Base-by-base conservation (phyloP, 2,329 filamentous ascomycete species). In the Monilinia aucupariae region DNA sequence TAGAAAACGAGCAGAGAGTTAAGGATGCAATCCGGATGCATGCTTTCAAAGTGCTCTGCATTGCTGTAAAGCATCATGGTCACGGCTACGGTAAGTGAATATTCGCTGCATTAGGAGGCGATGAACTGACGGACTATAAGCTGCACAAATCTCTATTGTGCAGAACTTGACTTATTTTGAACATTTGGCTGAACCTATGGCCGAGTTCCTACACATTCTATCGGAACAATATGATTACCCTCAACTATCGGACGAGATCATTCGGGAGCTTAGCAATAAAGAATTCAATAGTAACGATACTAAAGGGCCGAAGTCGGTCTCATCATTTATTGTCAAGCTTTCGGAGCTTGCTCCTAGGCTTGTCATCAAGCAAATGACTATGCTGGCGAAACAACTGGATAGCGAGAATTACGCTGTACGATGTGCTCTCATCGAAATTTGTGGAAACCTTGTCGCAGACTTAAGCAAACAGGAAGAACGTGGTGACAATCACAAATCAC, bases 101-200 rank as follows among this genome's bases (percentile, higher is more conserved):
- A 15, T n/a, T 22, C 43, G 32, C 55, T 22, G 12, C 51, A 27
- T 27, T 15, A 48, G 17, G 34, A n/a, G 22, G 17, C n/a, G 74
- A 77, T 30, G 7, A 30, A 50, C 59, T 61, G 50, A 62, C 43
- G 34, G 41, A 0, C 37, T 48, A 10, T n/a, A 71, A 96, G 91
- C 90, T 59, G 94, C 94, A 1, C 94, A 99, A 81, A 97, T 96
- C 54, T 96, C 92, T 52, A 96, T 99, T 71, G 92, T 97, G 61
- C 94, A 99, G 75, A 97, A 94, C 73, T 78, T 99, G 68, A 96
- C 94, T 6, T 99, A 99, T 75, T 99, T 97, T 71, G 94, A 99
- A 77, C 94, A 99, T 76, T 79, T 99, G n/a, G 93, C 94, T 0
- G 94, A 99, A 73, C 94, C 94, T 1, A 99, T 99, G 94, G 94